Percentiles rank a stretch among this genome's conserved stretches.
Conservation (phyloP, 2,329 filamentous ascomycete species). For the Taxawa tesnikishii region DNA sequence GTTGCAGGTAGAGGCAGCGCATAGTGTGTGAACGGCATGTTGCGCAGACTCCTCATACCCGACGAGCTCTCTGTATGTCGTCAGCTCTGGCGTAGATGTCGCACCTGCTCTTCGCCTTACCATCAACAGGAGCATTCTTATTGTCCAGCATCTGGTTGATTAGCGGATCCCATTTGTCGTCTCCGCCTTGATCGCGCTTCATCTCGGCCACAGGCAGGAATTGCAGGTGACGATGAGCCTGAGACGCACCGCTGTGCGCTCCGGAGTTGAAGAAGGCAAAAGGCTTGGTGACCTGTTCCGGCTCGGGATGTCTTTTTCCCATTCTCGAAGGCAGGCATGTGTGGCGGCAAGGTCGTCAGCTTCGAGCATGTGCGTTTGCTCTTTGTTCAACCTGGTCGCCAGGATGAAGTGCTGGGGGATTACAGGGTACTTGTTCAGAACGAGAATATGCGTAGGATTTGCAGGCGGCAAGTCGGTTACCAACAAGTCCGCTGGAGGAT, state of each 20-base stretch:
- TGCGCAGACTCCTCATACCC: conserved; percentile 8
- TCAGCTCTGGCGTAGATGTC: background rate
- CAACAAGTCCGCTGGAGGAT: conserved; percentile 42
- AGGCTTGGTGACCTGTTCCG: conserved; percentile 23
- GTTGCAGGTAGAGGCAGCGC: conserved; percentile 27
- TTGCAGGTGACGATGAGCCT: conserved; percentile 61
- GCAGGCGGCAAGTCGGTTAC: conserved; percentile 36
- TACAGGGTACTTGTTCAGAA: conserved; percentile 66
- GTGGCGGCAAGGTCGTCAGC: conserved; percentile 47
- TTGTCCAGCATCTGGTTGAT: conserved; percentile 28
- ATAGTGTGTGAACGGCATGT: conserved; percentile 41
- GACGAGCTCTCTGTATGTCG: background rate
- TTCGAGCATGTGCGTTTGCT: conserved; percentile 54
- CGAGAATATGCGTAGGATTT: conserved; percentile 44
- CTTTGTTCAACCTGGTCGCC: conserved; percentile 49
- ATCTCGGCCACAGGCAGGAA: conserved; percentile 55
- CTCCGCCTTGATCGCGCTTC: conserved; percentile 26
- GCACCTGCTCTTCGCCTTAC: background rate
- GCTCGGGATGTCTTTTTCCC: conserved; percentile 21
- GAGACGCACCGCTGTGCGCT: conserved; percentile 54
- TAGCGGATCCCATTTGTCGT: conserved; percentile 32
- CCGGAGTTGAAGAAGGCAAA: conserved; percentile 61
- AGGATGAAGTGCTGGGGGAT: conserved; percentile 62
- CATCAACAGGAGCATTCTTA: background rate
- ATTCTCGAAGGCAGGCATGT: conserved; percentile 49